Evolutionary conservation across 106 monocot species (phyloP).

Genomic region (Phalaenopsis aphrodite): DNA sequence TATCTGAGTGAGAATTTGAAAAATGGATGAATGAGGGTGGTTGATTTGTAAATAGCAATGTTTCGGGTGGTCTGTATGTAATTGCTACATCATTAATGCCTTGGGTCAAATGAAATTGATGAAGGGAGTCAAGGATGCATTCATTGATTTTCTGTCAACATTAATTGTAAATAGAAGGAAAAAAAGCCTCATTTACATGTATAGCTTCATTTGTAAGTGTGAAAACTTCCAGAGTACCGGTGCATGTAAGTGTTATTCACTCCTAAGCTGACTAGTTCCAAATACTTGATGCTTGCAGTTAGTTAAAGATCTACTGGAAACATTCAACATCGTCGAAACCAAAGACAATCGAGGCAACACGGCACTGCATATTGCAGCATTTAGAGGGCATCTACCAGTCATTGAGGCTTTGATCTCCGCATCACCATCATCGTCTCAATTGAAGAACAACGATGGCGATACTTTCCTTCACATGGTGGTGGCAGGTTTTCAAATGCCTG

Average conservation of each 20-base stretch:
- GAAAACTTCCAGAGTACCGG: background rate
- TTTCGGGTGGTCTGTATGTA: too few relatives aligned
- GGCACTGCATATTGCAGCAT: constrained; percentile 78
- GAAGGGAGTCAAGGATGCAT: background rate
- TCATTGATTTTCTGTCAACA: background rate
- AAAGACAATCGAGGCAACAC: constrained; percentile 76
- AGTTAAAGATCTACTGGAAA: constrained; percentile 44
- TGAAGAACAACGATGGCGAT: constrained; percentile 54
- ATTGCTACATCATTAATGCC: background rate
- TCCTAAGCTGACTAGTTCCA: background rate
- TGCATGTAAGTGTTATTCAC: background rate
- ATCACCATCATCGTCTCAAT: constrained; percentile 29
- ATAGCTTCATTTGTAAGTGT: background rate
- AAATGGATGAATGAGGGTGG: too few relatives aligned
- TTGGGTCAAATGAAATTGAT: background rate
- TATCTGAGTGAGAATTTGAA: too few relatives aligned
- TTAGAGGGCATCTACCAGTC: constrained; percentile 49
- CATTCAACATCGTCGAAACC: constrained; percentile 44
- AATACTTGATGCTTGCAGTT: constrained; percentile 36
- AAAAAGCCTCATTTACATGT: background rate
- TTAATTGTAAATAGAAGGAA: background rate
- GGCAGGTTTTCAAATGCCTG: constrained; percentile 60
- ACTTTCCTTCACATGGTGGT: constrained; percentile 84
- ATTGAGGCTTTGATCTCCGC: constrained; percentile 41
- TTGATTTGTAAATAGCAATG: too few relatives aligned